These are phyloP conservation scores for Coccomyxa subellipsoidea DNA, from an alignment of 163 green algal genomes.

Conservation along the genomic window DNA sequence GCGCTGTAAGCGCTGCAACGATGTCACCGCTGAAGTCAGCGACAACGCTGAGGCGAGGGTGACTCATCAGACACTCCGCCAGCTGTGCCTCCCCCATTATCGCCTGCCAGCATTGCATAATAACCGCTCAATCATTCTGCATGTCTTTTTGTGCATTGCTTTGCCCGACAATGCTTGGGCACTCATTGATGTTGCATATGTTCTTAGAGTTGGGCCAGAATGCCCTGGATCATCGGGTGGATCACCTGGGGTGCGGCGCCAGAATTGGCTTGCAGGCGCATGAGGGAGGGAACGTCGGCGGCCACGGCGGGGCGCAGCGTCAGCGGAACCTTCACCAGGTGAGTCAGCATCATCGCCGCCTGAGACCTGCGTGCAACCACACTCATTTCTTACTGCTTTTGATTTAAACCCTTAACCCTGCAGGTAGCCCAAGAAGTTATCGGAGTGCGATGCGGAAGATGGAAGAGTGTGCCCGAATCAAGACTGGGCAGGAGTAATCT, in stretches of 20 bases:
- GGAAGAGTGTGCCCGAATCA: too few relatives aligned
- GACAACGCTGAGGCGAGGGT: not conserved
- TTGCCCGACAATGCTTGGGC: too few relatives aligned
- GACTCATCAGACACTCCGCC: not conserved
- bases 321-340: constrained; percentile 30
- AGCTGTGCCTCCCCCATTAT: not conserved
- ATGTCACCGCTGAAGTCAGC: not conserved
- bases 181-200: too few relatives aligned
- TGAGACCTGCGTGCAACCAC: not conserved
- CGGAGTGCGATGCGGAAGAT: too few relatives aligned
- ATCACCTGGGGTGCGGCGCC: not conserved
- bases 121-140: too few relatives aligned
- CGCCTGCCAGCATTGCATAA: too few relatives aligned
- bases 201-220: too few relatives aligned
- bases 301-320: not conserved
- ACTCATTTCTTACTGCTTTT: too few relatives aligned
- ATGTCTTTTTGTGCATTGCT: too few relatives aligned
- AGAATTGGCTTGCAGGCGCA: constrained; percentile 22
- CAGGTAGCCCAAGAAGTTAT: too few relatives aligned
- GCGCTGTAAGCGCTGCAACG: not conserved
- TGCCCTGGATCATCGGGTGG: not conserved
- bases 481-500: too few relatives aligned
- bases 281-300: not conserved
- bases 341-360: constrained; percentile 5
- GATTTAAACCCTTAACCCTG: too few relatives aligned